Conservation (phyloP, 73 alveolate genomes). For the Tetrahymena elliotti region DNA sequence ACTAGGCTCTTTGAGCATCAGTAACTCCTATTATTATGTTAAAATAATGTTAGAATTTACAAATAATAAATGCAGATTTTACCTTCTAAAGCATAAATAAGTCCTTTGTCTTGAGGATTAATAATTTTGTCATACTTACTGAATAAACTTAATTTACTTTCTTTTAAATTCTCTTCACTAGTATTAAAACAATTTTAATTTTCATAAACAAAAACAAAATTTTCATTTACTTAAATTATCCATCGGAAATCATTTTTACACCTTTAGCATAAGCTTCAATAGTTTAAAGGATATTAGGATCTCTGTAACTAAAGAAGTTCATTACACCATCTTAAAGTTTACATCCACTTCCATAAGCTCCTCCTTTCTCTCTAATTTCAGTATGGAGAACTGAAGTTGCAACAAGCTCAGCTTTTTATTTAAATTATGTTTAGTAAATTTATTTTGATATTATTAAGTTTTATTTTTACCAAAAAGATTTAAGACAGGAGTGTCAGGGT, state of each 20-base stretch:
- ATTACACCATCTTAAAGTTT: constrained; percentile 58
- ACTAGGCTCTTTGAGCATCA: not conserved
- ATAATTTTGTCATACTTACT: not conserved
- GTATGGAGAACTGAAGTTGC: constrained; percentile 53
- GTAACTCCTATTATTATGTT: not conserved
- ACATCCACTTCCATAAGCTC: constrained; percentile 85
- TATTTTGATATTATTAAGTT: not conserved
- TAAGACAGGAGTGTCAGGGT: constrained; percentile 42
- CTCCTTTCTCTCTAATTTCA: constrained; percentile 83
- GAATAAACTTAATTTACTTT: not conserved
- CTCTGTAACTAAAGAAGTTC: constrained; percentile 57
- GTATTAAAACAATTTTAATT: not conserved
- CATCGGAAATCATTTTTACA: not conserved
- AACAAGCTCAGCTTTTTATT: constrained; percentile 31
- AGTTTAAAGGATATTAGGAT: constrained; percentile 47
- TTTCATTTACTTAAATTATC: not conserved
- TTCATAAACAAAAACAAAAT: not conserved
- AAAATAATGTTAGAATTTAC: not conserved
- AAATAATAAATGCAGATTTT: not conserved
- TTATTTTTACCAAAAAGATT: constrained; percentile 10
- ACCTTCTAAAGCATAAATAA: not conserved
- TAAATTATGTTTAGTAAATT: not conserved
- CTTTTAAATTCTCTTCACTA: not conserved
- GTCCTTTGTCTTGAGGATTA: not conserved
- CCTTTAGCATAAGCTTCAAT: constrained; percentile 4